Percentiles rank a stretch among this genome's conserved stretches.
These are phyloP conservation scores for Phytophthora lateralis DNA, from an alignment of 352 stramenopile species.

Conservation along the genomic window DNA sequence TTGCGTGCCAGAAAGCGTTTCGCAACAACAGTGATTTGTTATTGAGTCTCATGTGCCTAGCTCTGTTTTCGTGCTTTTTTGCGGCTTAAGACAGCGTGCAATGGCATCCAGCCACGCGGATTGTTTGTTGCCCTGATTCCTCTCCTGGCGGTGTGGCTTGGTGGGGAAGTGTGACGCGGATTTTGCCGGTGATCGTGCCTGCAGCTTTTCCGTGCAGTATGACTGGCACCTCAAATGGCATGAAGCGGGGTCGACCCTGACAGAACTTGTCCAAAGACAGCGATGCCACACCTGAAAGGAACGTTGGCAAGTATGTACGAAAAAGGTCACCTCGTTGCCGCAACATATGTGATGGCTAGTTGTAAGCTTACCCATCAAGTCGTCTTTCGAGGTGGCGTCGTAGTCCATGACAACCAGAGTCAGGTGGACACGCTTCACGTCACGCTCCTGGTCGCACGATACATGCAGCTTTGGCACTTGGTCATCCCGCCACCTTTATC, in stretches of 20 bases:
- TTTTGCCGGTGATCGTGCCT: slow-evolving; percentile 53
- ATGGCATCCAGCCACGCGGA: slow-evolving; percentile 53
- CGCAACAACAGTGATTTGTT: slow-evolving; percentile 16
- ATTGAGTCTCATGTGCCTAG: slow-evolving; percentile 12
- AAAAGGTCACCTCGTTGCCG: not conserved
- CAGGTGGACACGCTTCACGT: slow-evolving; percentile 70
- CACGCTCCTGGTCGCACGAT: slow-evolving; percentile 51
- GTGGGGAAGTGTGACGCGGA: slow-evolving; percentile 64
- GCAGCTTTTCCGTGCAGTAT: slow-evolving; percentile 60
- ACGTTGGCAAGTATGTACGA: not conserved
- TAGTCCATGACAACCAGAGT: slow-evolving; percentile 85
- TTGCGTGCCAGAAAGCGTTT: slow-evolving; percentile 3
- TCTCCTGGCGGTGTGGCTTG: slow-evolving; percentile 39
- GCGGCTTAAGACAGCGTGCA: slow-evolving; percentile 52
- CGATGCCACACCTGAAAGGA: slow-evolving; percentile 48
- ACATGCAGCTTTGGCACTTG: slow-evolving; percentile 72
- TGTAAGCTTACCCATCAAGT: slow-evolving; percentile 57
- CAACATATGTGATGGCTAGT: not conserved
- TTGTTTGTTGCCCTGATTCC: slow-evolving; percentile 27
- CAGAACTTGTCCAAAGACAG: slow-evolving; percentile 68
- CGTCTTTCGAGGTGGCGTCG: slow-evolving; percentile 74
- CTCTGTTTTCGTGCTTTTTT: slow-evolving; percentile 5
- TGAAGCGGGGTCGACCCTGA: slow-evolving; percentile 41
- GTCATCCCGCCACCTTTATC: slow-evolving; percentile 57
- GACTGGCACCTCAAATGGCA: slow-evolving; percentile 62